Evolutionary conservation across 768 basidiomycete genomes (phyloP), one percentile per base, ranked within the genome.

Genomic region (Pleurotus tuoliensis): DNA sequence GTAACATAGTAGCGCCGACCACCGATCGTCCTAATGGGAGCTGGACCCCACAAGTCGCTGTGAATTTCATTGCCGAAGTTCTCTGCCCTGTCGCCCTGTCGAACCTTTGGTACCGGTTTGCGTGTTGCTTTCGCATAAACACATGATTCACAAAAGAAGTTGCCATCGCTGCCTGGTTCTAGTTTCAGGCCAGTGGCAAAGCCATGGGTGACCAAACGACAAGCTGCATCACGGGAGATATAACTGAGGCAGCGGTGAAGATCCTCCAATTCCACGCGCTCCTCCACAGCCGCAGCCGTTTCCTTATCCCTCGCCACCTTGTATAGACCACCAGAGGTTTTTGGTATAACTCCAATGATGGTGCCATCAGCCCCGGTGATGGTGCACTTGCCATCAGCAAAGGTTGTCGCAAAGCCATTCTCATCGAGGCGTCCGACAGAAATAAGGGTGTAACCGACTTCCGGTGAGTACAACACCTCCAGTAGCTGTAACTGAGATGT

Each of bases 21-120:
- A 0, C 62, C 56, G 1, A 71, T 27, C 3, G 66, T 66, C 1
- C 60, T 18, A 2, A 63, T 59, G 2, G 59, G 62, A 15, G 71
- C 56, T 3, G 72, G 72, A n/a, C 73, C 73, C 71, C 73, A 77
- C 1, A 77, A 56, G 58, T 77, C 70, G 0, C 66, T 65, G 43
- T 73, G 68, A 12, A 74, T 66, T 16, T 66, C 63, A 0, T 70
- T 69, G 1, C 72, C 71, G 60, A 72, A 65, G 0, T 40, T 48
- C n/a, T 47, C 20, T 3, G 70, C 62, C 12, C 61, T 57, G 40
- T 50, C 37, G 22, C 56, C 55, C 48, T 53, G 57, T 8, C 38
- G 50, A 52, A 52, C 50, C 56, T 60, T 63, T 5, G 64, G 61
- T 18, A 71, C 62, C 0, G 65, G 62, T 30, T 65, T 61, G 0